These are phyloP conservation scores for Pogostemon cablin DNA, from an alignment of 257 asterid species.

Conservation along the genomic window DNA sequence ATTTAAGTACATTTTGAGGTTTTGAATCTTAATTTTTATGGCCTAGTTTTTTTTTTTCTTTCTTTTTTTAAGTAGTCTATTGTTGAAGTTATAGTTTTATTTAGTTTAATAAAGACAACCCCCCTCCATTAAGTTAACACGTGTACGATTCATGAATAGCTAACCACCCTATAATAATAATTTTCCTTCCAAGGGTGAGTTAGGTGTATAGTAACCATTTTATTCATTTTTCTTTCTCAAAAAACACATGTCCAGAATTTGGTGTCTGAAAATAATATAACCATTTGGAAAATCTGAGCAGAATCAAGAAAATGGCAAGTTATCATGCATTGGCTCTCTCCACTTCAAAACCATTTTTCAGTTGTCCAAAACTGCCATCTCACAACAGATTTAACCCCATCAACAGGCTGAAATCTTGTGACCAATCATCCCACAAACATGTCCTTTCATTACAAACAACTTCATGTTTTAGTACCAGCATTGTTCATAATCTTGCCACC, in stretches of 20 bases:
- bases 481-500: neutral
- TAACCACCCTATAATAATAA: neutral
- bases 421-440: conserved; percentile 14
- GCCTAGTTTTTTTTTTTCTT: neutral
- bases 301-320: conserved; percentile 45
- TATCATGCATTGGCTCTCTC: conserved; percentile 45
- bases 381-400: conserved; percentile 20
- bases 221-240: neutral
- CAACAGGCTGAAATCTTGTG: conserved; percentile 17
- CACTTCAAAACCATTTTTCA: conserved; percentile 47
- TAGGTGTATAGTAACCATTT: neutral
- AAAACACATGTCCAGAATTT: neutral
- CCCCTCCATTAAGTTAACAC: neutral
- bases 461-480: conserved; percentile 19
- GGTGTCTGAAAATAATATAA: neutral
- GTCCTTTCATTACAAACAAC: conserved; percentile 19
- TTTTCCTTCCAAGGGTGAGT: too few species aligned
- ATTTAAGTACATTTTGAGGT: neutral
- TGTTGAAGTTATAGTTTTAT: neutral
- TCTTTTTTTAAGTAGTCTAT: neutral
- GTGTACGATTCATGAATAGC: conserved; percentile 7
- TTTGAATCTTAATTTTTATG: neutral
- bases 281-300: neutral
- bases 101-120: neutral
- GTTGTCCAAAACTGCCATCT: conserved; percentile 34